A percentile compares a stretch with the other conserved stretches of the same genome.
These are phyloP conservation scores for Phytophthora colocasiae DNA, from an alignment of 352 stramenopile genomes.

Conservation along the genomic window DNA sequence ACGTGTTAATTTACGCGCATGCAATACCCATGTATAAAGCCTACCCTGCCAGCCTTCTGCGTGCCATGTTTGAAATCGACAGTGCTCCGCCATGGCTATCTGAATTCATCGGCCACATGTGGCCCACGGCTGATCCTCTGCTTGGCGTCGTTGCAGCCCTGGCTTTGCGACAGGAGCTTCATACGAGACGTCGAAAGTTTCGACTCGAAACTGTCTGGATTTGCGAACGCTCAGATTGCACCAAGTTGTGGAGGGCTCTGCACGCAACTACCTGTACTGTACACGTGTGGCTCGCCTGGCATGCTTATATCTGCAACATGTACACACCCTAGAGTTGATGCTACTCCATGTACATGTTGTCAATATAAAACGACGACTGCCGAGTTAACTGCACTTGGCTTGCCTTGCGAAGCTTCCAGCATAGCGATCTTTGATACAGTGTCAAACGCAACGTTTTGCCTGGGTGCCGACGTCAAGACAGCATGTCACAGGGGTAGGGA, in stretches of 20 bases:
- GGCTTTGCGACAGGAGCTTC: slow-evolving; percentile 20
- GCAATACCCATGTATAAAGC: too few relatives aligned
- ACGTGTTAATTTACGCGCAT: too few relatives aligned
- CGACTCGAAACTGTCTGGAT: slow-evolving; percentile 9
- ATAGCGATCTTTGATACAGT: neutral
- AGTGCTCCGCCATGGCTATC: neutral
- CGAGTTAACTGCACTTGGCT: neutral
- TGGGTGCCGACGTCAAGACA: neutral
- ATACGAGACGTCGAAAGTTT: slow-evolving; percentile 10
- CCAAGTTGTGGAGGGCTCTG: neutral
- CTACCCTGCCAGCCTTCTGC: too few relatives aligned
- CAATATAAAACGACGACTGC: neutral
- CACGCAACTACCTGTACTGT: neutral
- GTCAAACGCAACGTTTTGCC: slow-evolving; percentile 5
- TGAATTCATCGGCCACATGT: slow-evolving; percentile 11
- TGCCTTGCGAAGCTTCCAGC: neutral
- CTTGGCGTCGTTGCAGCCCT: slow-evolving; percentile 21
- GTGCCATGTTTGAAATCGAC: too few relatives aligned
- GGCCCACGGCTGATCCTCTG: slow-evolving; percentile 5
- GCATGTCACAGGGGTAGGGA: slow-evolving; percentile 15
- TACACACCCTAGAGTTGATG: too few relatives aligned
- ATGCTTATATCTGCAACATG: too few relatives aligned
- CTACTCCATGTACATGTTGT: neutral
- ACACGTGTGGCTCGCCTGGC: neutral
- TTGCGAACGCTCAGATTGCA: slow-evolving; percentile 3